phyloP scores from a whole-genome alignment of 306 rosid genomes.

The Dryas octopetala region DNA sequence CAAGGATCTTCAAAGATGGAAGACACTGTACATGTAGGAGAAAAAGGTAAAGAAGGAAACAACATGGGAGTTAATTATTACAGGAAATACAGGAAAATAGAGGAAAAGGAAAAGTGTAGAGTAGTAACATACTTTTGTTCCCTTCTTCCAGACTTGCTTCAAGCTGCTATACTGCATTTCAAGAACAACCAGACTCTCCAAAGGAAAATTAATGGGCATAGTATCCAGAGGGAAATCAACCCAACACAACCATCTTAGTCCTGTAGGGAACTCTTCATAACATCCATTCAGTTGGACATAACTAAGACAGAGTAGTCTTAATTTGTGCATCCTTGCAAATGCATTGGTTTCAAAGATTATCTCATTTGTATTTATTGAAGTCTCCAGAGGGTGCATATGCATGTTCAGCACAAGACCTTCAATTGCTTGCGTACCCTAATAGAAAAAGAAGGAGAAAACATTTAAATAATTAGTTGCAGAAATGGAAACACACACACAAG shows the following conservation, averaged over 20 bases:
- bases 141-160: not conserved
- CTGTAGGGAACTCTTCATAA: not conserved
- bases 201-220: slow-evolving; percentile 9
- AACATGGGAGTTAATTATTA: not conserved
- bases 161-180: slow-evolving; percentile 15
- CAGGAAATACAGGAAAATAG: too few species aligned
- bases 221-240: slow-evolving; percentile 4
- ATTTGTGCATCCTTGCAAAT: not conserved
- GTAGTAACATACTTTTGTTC: not conserved
- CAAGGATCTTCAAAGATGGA: slow-evolving; percentile 13
- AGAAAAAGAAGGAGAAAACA: not conserved
- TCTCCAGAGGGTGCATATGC: not conserved
- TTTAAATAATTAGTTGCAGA: not conserved
- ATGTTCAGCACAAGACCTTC: not conserved
- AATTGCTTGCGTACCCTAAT: not conserved
- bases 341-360: not conserved
- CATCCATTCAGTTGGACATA: not conserved
- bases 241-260: slow-evolving; percentile 12
- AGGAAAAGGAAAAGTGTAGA: not conserved
- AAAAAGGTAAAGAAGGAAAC: not conserved
- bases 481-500: too few species aligned
- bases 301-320: not conserved
- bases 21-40: not conserved
- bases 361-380: not conserved
- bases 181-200: not conserved